phyloP scores from a whole-genome alignment of 140 eudicot genomes.

The Artemisia princeps region DNA sequence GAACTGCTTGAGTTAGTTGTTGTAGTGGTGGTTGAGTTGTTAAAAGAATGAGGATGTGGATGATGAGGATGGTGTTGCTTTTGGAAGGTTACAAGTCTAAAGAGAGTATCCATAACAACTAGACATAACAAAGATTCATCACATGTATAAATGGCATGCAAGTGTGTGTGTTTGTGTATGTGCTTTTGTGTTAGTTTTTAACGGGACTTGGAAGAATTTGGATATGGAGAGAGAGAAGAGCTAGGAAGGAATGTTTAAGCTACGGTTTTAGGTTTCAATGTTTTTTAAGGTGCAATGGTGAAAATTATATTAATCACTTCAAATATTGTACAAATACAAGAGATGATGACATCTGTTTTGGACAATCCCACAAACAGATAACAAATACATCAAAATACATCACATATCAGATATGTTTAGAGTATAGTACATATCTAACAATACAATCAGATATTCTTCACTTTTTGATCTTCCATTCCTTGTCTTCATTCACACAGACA shows the following conservation, averaged over 20 bases:
- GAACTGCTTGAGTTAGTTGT: constrained; percentile 65
- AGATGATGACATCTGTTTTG: no score
- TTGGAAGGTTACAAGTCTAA: constrained; percentile 79
- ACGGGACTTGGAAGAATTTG: constrained; percentile 20
- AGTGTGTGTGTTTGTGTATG: constrained; percentile 16
- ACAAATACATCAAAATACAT: no score
- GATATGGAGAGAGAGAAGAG: constrained; percentile 30
- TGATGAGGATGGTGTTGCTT: constrained; percentile 37
- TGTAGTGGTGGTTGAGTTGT: constrained; percentile 44
- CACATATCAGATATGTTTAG: no score
- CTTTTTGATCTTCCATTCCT: no score
- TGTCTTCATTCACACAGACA: no score
- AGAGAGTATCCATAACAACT: constrained; percentile 86
- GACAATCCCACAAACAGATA: no score
- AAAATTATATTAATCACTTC: no score
- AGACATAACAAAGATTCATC: constrained; percentile 43
- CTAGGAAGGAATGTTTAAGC: constrained; percentile 40
- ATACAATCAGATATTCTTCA: no score
- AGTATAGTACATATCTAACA: no score
- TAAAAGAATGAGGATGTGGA: constrained; percentile 40
- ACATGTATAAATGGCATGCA: constrained; percentile 27
- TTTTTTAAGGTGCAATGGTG: no score
- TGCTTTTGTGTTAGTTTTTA: constrained; percentile 12
- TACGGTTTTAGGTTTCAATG: constrained; percentile 16
- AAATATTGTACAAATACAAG: no score